A percentile compares a stretch with the other conserved stretches of the same genome.
Conservation (phyloP, 805 yeast species). For the Ogataea methanolica region DNA sequence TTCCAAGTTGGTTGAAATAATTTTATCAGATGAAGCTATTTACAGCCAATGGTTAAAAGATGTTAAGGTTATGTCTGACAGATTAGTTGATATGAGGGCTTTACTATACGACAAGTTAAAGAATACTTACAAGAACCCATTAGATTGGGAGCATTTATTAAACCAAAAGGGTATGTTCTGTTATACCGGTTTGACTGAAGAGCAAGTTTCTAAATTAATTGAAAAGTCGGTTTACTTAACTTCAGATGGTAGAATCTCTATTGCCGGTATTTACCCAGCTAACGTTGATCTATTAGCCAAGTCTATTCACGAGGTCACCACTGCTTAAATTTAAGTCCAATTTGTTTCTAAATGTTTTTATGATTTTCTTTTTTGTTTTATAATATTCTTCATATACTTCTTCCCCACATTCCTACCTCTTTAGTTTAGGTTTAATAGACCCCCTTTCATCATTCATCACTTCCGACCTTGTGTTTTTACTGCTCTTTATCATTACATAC, state of each 20-base stretch:
- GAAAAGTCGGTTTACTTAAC: constrained; percentile 80
- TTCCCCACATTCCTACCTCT: no score
- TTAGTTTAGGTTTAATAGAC: no score
- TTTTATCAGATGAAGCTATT: constrained; percentile 57
- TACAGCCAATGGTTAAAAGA: constrained; percentile 76
- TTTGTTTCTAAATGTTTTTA: no score
- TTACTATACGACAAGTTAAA: constrained; percentile 55
- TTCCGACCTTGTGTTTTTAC: no score
- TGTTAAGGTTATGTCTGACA: constrained; percentile 70
- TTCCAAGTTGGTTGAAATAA: constrained; percentile 77
- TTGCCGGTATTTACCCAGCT: constrained; percentile 78
- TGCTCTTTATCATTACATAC: no score
- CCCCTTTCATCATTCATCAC: no score
- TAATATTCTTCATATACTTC: no score
- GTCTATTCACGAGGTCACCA: constrained; percentile 26
- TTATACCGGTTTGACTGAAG: constrained; percentile 72
- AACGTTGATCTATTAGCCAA: constrained; percentile 75
- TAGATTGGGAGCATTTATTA: constrained; percentile 81
- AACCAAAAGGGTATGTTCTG: constrained; percentile 97
- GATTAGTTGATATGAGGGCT: constrained; percentile 70
- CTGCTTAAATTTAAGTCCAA: constrained; percentile 20
- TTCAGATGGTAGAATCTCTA: constrained; percentile 84
- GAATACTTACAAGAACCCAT: constrained; percentile 45
- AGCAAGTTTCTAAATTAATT: constrained; percentile 69
- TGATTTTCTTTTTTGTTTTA: no score